phyloP scores from a whole-genome alignment of 1,284 basidiomycete species.

The Erythrobasidium hasegawianum region DNA sequence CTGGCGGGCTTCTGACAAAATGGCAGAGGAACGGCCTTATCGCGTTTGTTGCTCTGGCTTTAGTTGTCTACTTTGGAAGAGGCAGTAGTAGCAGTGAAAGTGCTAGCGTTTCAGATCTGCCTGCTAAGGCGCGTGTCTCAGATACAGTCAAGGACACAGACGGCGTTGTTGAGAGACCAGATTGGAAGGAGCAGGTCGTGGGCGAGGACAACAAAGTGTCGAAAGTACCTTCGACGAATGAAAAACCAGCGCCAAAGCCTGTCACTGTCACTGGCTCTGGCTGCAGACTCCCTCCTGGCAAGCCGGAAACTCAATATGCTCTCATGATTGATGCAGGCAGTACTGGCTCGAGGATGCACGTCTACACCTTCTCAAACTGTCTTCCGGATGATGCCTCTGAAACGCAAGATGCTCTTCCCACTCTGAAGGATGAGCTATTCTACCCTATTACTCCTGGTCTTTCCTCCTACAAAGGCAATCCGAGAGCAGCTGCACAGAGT shows the following conservation, averaged over 20 bases:
- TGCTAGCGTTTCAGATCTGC: background rate
- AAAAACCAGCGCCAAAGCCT: background rate
- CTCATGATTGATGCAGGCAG: slow-evolving; percentile 98
- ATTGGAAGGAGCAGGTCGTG: background rate
- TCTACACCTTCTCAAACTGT: slow-evolving; percentile 97
- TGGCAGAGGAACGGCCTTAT: slow-evolving; percentile 32
- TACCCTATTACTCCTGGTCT: slow-evolving; percentile 76
- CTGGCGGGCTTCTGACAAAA: background rate
- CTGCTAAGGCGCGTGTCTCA: slow-evolving; percentile 5
- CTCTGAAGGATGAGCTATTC: slow-evolving; percentile 92
- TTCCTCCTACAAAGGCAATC: slow-evolving; percentile 60
- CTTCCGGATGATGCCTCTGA: slow-evolving; percentile 30
- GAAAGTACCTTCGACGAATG: slow-evolving; percentile 4
- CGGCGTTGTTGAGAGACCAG: slow-evolving; percentile 14
- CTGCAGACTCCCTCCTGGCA: slow-evolving; percentile 26
- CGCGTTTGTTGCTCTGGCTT: background rate
- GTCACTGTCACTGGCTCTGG: background rate
- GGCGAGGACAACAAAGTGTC: slow-evolving; percentile 8
- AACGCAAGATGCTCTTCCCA: slow-evolving; percentile 58
- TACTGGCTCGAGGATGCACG: slow-evolving; percentile 92
- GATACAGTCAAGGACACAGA: slow-evolving; percentile 10
- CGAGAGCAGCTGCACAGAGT: slow-evolving; percentile 68
- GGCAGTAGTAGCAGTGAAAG: background rate
- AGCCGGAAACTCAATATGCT: slow-evolving; percentile 64
- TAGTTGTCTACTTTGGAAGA: slow-evolving; percentile 14